Conservation (phyloP, 1,139 yeast genomes). For the Lodderomyces metapsilosis region DNA sequence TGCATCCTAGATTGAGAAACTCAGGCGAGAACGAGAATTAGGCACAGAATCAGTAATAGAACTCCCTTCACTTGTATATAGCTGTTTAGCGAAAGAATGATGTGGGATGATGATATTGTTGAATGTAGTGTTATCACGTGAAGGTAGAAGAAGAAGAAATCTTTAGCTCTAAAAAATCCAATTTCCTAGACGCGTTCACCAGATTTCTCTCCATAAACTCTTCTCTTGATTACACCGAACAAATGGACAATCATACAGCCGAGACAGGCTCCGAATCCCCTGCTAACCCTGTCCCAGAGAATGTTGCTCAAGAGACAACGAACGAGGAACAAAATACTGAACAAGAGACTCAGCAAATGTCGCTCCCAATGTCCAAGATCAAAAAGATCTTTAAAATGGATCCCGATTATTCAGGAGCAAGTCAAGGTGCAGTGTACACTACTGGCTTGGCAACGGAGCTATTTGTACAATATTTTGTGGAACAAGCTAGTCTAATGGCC, state of each 20-base stretch:
- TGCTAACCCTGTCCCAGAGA: background rate
- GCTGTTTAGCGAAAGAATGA: background rate
- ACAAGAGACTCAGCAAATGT: conserved; percentile 12
- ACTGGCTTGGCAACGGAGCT: conserved; percentile 86
- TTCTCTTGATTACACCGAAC: too few species aligned
- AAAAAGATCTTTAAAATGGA: conserved; percentile 84
- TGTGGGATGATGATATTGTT: background rate
- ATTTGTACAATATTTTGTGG: conserved; percentile 76
- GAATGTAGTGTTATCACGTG: background rate
- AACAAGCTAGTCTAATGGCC: conserved; percentile 73
- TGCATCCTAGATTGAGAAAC: conserved; percentile 24
- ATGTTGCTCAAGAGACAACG: background rate
- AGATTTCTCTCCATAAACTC: background rate
- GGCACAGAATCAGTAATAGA: background rate
- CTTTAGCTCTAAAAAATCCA: too few species aligned
- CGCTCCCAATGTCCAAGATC: conserved; percentile 76
- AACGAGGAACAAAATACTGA: conserved; percentile 1
- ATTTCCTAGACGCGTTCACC: background rate
- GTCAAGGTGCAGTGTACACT: conserved; percentile 78
- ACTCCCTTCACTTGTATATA: background rate
- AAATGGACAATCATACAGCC: background rate
- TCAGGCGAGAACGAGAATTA: conserved; percentile 3
- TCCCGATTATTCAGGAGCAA: conserved; percentile 74
- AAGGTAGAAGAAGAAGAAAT: too few species aligned
- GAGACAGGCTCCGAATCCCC: background rate